Conservation (phyloP, 2,329 filamentous ascomycete species). For the Aspergillus aculeatinus region DNA sequence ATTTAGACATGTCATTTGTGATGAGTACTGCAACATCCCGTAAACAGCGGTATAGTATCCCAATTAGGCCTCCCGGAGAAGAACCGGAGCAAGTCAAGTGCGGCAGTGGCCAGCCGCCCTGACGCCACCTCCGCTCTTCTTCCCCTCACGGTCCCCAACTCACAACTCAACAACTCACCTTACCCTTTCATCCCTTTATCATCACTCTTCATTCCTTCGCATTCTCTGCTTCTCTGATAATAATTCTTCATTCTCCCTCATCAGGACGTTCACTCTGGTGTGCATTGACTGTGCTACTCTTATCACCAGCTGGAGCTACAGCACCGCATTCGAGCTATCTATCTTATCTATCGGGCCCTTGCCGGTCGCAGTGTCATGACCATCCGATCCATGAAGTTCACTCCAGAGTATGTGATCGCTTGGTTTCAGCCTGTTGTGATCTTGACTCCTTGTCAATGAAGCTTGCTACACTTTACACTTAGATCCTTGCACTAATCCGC, state of each 20-base stretch:
- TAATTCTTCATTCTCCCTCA: background rate
- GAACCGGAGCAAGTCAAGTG: background rate
- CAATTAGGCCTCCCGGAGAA: background rate
- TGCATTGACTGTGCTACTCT: background rate
- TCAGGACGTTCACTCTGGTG: background rate
- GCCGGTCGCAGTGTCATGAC: constrained; percentile 34
- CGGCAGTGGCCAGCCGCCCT: background rate
- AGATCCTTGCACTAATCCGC: constrained; percentile 2
- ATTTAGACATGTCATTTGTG: background rate
- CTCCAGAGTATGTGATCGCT: constrained; percentile 37
- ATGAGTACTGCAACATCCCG: background rate
- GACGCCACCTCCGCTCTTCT: constrained; percentile 8
- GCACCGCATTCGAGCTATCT: constrained; percentile 17
- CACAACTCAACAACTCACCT: constrained; percentile 1
- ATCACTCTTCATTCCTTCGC: constrained; percentile 1
- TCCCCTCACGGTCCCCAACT: constrained; percentile 19
- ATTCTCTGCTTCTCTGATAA: background rate
- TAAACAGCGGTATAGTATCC: background rate
- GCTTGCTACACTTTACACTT: too few relatives aligned
- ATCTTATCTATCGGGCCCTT: constrained; percentile 16
- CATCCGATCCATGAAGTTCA: constrained; percentile 43
- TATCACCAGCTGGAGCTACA: constrained; percentile 9
- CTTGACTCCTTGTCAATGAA: background rate
- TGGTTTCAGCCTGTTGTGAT: too few relatives aligned
- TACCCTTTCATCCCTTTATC: background rate